Percentiles rank a stretch among this genome's conserved stretches.
Evolutionary conservation across 73 alveolate genomes (phyloP).

Genomic region (Paramecium tetraurelia): DNA sequence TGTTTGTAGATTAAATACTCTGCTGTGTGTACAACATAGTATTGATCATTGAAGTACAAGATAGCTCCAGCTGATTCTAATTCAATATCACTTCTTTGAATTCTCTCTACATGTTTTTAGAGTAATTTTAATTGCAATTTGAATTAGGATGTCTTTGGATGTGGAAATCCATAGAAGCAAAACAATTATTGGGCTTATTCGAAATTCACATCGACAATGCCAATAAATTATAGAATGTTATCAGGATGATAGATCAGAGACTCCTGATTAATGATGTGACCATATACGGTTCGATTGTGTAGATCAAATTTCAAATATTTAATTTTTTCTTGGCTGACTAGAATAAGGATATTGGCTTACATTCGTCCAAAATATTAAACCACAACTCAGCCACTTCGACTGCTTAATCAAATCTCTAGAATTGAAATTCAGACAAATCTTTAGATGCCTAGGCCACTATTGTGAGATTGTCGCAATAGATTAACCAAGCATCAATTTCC

Average conservation of each 20-base stretch:
- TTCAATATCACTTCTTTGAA: constrained; percentile 8
- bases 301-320: neutral
- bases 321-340: neutral
- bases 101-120: constrained; percentile 12
- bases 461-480: neutral
- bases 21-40: neutral
- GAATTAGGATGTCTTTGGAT: neutral
- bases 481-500: neutral
- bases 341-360: neutral
- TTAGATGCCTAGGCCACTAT: neutral
- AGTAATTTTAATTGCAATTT: neutral
- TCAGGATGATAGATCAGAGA: neutral
- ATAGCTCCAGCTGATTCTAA: neutral
- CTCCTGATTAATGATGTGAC: neutral
- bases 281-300: neutral
- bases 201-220: neutral
- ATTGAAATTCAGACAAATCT: neutral
- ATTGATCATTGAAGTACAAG: neutral
- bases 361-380: neutral
- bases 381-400: constrained; percentile 42
- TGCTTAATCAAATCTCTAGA: neutral
- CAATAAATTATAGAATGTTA: neutral
- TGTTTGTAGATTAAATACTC: neutral
- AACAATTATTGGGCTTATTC: neutral
- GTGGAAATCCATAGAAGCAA: neutral